These are phyloP conservation scores for Pseudocercospora eumusae DNA, from an alignment of 2,329 filamentous ascomycete species.

Conservation along the genomic window DNA sequence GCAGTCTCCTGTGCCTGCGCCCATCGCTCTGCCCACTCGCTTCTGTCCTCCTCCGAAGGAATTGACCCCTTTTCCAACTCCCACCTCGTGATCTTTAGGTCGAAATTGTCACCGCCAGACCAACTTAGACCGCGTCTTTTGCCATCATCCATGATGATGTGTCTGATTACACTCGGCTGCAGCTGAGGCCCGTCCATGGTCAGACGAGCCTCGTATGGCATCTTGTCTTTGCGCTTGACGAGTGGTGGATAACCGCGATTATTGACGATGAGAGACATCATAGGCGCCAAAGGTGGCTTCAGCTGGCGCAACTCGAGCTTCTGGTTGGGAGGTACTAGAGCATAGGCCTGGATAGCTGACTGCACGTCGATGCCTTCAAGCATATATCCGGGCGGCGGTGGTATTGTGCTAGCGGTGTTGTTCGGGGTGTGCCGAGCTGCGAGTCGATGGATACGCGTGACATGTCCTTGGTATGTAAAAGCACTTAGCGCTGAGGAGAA, in stretches of 20 bases:
- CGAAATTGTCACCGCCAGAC: constrained; percentile 32
- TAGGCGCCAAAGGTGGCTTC: constrained; percentile 39
- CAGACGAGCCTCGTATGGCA: constrained; percentile 39
- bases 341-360: constrained; percentile 49
- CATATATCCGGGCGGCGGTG: constrained; percentile 46
- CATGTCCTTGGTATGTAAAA: constrained; percentile 60
- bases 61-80: constrained; percentile 22
- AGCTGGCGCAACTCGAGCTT: constrained; percentile 41
- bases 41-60: not conserved
- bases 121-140: constrained; percentile 33
- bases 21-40: constrained; percentile 16
- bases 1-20: constrained; percentile 7
- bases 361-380: constrained; percentile 52
- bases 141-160: constrained; percentile 34
- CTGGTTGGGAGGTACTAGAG: constrained; percentile 51
- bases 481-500: constrained; percentile 65
- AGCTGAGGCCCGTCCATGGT: constrained; percentile 40
- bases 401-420: constrained; percentile 46
- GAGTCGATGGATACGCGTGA: constrained; percentile 54
- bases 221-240: constrained; percentile 32
- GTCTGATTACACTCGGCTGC: constrained; percentile 24
- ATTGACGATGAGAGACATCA: constrained; percentile 40
- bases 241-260: constrained; percentile 39
- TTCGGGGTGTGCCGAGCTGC: constrained; percentile 47
- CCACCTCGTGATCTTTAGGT: constrained; percentile 34